A percentile compares a stretch with the other conserved stretches of the same genome.
Conservation (phyloP, 805 yeast genomes). For the Candida manassasensis region DNA sequence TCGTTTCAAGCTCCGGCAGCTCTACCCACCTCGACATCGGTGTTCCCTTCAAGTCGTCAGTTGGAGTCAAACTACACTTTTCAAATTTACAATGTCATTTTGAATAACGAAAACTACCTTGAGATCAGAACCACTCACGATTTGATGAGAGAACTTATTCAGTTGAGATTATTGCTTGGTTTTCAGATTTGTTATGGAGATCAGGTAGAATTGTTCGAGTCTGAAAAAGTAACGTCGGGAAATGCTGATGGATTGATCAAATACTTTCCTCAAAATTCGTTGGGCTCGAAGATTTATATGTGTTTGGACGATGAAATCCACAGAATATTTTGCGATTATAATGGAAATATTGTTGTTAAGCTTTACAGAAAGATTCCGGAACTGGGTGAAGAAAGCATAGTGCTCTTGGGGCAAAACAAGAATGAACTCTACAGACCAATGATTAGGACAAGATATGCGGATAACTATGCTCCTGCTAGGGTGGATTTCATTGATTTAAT, state of each 20-base stretch:
- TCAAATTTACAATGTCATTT: constrained; percentile 74
- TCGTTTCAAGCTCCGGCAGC: constrained; percentile 93
- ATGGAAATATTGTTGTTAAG: constrained; percentile 73
- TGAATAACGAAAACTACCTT: constrained; percentile 54
- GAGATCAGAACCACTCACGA: constrained; percentile 50
- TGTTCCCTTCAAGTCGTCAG: constrained; percentile 68
- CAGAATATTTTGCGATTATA: constrained; percentile 67
- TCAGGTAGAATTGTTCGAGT: constrained; percentile 61
- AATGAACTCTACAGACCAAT: constrained; percentile 24
- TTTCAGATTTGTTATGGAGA: constrained; percentile 85
- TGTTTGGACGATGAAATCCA: constrained; percentile 82
- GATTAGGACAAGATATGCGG: constrained; percentile 77
- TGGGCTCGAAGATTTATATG: constrained; percentile 67
- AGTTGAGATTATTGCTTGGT: constrained; percentile 75
- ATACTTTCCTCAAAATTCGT: constrained; percentile 41
- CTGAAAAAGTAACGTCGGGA: constrained; percentile 51
- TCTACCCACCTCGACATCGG: constrained; percentile 73
- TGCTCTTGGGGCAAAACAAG: constrained; percentile 10
- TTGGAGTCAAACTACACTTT: constrained; percentile 71
- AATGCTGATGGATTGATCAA: constrained; percentile 52
- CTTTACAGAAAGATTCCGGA: constrained; percentile 41
- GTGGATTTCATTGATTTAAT: constrained; percentile 52
- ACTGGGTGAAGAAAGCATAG: constrained; percentile 7
- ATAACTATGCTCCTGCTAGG: constrained; percentile 52
- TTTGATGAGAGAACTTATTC: constrained; percentile 81